Percentiles rank a stretch among this genome's conserved stretches.
These are phyloP conservation scores for Candida ponderosae DNA, from an alignment of 805 yeast species.

Conservation along the genomic window DNA sequence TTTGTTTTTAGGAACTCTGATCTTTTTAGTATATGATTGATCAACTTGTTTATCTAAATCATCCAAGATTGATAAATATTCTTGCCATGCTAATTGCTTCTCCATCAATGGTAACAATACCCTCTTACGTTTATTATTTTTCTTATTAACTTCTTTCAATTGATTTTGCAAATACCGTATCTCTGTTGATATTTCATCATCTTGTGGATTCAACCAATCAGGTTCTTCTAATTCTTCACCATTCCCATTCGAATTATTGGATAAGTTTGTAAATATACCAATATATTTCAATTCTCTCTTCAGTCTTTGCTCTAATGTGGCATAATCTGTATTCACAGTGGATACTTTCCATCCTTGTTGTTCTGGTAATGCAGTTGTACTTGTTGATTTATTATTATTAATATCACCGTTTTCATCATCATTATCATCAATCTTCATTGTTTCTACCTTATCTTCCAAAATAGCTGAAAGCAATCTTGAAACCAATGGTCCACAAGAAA, in stretches of 20 bases:
- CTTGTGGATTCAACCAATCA: slow-evolving; percentile 77
- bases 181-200: slow-evolving; percentile 89
- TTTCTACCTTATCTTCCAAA: slow-evolving; percentile 27
- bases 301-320: slow-evolving; percentile 77
- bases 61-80: slow-evolving; percentile 80
- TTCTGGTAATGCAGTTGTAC: slow-evolving; percentile 23
- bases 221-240: slow-evolving; percentile 24
- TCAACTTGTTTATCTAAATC: slow-evolving; percentile 96
- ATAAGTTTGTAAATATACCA: slow-evolving; percentile 71
- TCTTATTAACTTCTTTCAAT: slow-evolving; percentile 48
- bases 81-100: slow-evolving; percentile 92
- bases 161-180: slow-evolving; percentile 65
- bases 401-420: slow-evolving; percentile 18
- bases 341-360: slow-evolving; percentile 42
- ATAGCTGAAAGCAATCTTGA: slow-evolving; percentile 79
- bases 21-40: slow-evolving; percentile 80
- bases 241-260: slow-evolving; percentile 13
- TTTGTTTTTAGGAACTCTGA: slow-evolving; percentile 56
- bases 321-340: slow-evolving; percentile 52
- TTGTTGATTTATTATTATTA: slow-evolving; percentile 17
- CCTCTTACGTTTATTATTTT: slow-evolving; percentile 63
- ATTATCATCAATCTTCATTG: slow-evolving; percentile 10
- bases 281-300: slow-evolving; percentile 83
- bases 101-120: slow-evolving; percentile 65
- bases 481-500: slow-evolving; percentile 88